Evolutionary conservation across 164 flowering plant species (phyloP), one percentile per base, ranked within the genome.

Genomic region (Annona squamosa): DNA sequence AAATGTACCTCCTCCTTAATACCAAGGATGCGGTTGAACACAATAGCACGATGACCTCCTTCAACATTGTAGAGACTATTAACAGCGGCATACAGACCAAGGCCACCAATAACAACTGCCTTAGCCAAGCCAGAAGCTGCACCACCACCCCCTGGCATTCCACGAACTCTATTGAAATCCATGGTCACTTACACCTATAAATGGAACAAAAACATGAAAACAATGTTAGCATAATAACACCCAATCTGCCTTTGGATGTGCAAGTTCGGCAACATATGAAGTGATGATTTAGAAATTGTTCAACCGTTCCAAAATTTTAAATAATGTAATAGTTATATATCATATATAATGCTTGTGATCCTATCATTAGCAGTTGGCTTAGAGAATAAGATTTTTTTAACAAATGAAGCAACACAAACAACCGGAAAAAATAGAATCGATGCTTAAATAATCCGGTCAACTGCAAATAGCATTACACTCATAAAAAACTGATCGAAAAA

Each of bases 51-150:
- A 72, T 91, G 97, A 1, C 99, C 99, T 67, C 99, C 99, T 16
- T 95, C 99, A 5, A 95, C 99, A 79, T 90, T 95, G 84, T 95
- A 95, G 63, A 95, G 89, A 87, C 94, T 88, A 82, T 93, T 86
- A 4, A 79, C 48, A 70, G 83, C 85, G 46, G 83, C 96, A 82
- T 95, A 95, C 9, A 90, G 13, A 4, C 93, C 90, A 63, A 90
- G 75, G 17, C 85, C 94, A 73, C 92, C 96, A 72, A 93, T 4
- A 44, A 90, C 71, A 18, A 88, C 95, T 4, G 82, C 61, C 82
- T 85, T 89, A 37, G 83, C 41, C 79, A 94, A 72, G 67, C 90
- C 85, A 62, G 88, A 65, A 41, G 74, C 74, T 16, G 78, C 78
- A 71, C 73, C 73, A 43, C 74, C 78, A 46, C 74, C 78, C 3